Conservation (phyloP, 2,329 filamentous ascomycete genomes). For the Cryphonectria naterciae region DNA sequence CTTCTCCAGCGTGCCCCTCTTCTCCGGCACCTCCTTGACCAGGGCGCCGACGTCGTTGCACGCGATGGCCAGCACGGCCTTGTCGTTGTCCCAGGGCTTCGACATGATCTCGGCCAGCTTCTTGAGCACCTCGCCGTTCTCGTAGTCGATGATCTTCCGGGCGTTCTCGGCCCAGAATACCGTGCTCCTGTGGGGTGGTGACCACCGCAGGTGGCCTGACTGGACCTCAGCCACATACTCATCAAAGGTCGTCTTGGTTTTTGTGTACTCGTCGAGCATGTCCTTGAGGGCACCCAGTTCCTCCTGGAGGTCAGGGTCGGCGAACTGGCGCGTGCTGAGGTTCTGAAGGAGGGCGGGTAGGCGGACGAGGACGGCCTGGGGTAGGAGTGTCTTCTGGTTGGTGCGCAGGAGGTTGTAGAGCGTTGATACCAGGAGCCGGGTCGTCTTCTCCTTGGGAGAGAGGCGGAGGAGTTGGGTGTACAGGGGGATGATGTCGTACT, state of each 20-base stretch:
- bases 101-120: constrained; percentile 84
- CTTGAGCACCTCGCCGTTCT: constrained; percentile 76
- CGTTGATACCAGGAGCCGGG: constrained; percentile 85
- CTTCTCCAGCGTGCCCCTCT: constrained; percentile 78
- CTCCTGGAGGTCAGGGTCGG: constrained; percentile 66
- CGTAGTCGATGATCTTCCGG: constrained; percentile 80
- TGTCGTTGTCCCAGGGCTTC: constrained; percentile 76
- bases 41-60: constrained; percentile 91
- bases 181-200: constrained; percentile 83
- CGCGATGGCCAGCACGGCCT: constrained; percentile 87
- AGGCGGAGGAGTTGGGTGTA: constrained; percentile 91
- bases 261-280: constrained; percentile 68
- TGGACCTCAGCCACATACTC: constrained; percentile 88
- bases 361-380: constrained; percentile 82
- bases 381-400: constrained; percentile 75
- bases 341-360: constrained; percentile 72
- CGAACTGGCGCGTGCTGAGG: constrained; percentile 63
- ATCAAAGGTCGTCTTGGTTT: constrained; percentile 78
- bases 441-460: constrained; percentile 98
- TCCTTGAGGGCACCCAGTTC: constrained; percentile 65
- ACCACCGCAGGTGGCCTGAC: constrained; percentile 89
- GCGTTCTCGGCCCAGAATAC: constrained; percentile 94
- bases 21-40: constrained; percentile 88
- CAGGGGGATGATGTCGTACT: constrained; percentile 88
- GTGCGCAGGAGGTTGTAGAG: constrained; percentile 80